phyloP scores from a whole-genome alignment of 169 alveolate genomes.

The Eimeria necatrix region DNA sequence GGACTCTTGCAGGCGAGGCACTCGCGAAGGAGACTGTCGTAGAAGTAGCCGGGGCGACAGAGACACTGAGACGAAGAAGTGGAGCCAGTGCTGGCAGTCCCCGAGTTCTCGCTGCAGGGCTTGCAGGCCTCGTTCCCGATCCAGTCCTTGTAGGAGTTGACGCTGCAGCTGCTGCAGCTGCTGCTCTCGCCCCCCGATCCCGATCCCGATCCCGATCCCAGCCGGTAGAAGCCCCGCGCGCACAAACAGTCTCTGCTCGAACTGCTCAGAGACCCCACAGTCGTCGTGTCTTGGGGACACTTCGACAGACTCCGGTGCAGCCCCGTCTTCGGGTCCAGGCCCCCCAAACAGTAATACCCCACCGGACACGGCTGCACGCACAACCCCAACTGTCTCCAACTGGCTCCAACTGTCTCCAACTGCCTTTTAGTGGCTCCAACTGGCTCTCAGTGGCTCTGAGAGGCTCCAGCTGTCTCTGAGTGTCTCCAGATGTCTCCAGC shows the following conservation, averaged over 20 bases:
- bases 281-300: constrained; percentile 82
- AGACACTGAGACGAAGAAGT: constrained; percentile 88
- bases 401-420: too few species aligned
- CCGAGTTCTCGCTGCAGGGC: constrained; percentile 87
- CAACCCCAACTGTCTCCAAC: neutral
- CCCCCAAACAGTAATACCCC: constrained; percentile 90
- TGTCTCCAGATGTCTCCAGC: too few species aligned
- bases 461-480: too few species aligned
- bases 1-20: constrained; percentile 89
- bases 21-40: constrained; percentile 74
- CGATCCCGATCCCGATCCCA: neutral
- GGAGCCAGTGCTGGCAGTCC: constrained; percentile 88
- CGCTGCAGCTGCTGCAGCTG: constrained; percentile 84
- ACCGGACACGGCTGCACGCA: constrained; percentile 85
- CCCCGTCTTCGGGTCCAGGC: constrained; percentile 72
- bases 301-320: constrained; percentile 1
- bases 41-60: constrained; percentile 89
- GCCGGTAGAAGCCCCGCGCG: constrained; percentile 67
- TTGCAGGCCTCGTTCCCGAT: constrained; percentile 89
- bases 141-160: constrained; percentile 84
- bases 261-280: constrained; percentile 74
- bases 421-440: too few species aligned
- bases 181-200: constrained; percentile 77
- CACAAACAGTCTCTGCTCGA: constrained; percentile 83
- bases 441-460: too few species aligned